Base-by-base conservation (phyloP, 441 rosid species). In the Hura crepitans region DNA sequence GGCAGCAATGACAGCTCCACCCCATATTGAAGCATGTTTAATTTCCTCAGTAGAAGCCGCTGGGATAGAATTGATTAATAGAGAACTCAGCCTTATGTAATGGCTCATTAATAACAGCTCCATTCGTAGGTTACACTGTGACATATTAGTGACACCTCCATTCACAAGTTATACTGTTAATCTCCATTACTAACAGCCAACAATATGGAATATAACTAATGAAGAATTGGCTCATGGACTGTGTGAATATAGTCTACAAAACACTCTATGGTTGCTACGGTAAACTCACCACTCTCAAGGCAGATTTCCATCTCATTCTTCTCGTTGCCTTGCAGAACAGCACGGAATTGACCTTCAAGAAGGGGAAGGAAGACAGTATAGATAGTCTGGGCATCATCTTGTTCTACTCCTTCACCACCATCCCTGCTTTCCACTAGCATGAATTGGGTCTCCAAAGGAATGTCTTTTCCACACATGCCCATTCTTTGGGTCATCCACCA, bases 401-500 rank as follows among this genome's bases (percentile, higher is more conserved):
- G 78, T 72, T 84, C 85, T 70, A 77, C 85, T 66, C 75, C 78
- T 81, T 84, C 86, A 71, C 82, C 75, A 62, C 73, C 85, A 23
- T 79, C 87, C 74, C 83, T 93, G 79, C 89, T 89, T 83, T 93
- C 98, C 14, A 89, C 79, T 12, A 94, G 81, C 97, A 94, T 68
- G 80, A 94, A 94, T 75, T 94, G 97, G 46, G 98, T 94, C 87
- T 94, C 98, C 84, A 94, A 78, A 20, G 97, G 98, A 69, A 94
- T 78, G 17, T 94, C 98, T 81, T 77, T 89, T 27, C 98, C 98
- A 72, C 83, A 82, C 20, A 69, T 85, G 51, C 97, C 98, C 98
- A 91, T 94, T 68, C 97, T 88, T 79, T 91, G 98, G n/a, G 97
- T 94, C 98, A 91, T 94, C 98, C 98, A 94, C 98, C 98, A 91